phyloP scores from a whole-genome alignment of 2,329 filamentous ascomycete species.

The Fusarium sp. region DNA sequence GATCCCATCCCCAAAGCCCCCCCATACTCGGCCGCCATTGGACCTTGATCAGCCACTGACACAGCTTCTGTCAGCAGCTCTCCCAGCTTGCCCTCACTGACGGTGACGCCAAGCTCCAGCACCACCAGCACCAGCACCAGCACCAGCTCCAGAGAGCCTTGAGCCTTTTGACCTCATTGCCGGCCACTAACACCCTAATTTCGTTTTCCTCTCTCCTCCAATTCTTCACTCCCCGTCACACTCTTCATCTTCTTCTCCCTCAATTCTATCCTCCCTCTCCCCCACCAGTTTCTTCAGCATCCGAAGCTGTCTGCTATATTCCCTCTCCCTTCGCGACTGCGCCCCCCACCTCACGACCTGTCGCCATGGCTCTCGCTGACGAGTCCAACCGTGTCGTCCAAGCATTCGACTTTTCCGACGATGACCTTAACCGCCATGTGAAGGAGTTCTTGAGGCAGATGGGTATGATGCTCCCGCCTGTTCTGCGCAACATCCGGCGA shows the following conservation, averaged over 20 bases:
- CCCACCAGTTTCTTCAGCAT: slow-evolving; percentile 47
- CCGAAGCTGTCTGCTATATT: slow-evolving; percentile 65
- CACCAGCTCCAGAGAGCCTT: slow-evolving; percentile 28
- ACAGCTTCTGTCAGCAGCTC: slow-evolving; percentile 54
- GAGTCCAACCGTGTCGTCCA: slow-evolving; percentile 83
- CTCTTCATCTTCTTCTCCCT: slow-evolving; percentile 24
- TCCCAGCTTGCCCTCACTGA: slow-evolving; percentile 64
- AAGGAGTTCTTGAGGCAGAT: slow-evolving; percentile 89
- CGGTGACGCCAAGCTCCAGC: slow-evolving; percentile 56
- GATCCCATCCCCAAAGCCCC: slow-evolving; percentile 24
- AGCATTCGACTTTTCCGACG: slow-evolving; percentile 85
- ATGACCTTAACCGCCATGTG: slow-evolving; percentile 82
- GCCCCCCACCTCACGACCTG: slow-evolving; percentile 64
- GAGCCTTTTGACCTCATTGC: slow-evolving; percentile 46
- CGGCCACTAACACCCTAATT: slow-evolving; percentile 36
- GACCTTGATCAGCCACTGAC: slow-evolving; percentile 46
- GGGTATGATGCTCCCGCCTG: slow-evolving; percentile 58
- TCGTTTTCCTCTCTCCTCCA: slow-evolving; percentile 45
- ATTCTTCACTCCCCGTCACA: slow-evolving; percentile 27
- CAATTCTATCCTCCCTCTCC: slow-evolving; percentile 37
- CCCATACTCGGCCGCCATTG: slow-evolving; percentile 38
- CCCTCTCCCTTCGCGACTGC: slow-evolving; percentile 64
- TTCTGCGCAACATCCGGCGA: slow-evolving; percentile 16
- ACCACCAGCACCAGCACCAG: slow-evolving; percentile 41
- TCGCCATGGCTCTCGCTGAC: slow-evolving; percentile 70